Percentiles rank a stretch among this genome's conserved stretches.
phyloP scores from a whole-genome alignment of 441 rosid genomes.

The Syzygium malaccense region DNA sequence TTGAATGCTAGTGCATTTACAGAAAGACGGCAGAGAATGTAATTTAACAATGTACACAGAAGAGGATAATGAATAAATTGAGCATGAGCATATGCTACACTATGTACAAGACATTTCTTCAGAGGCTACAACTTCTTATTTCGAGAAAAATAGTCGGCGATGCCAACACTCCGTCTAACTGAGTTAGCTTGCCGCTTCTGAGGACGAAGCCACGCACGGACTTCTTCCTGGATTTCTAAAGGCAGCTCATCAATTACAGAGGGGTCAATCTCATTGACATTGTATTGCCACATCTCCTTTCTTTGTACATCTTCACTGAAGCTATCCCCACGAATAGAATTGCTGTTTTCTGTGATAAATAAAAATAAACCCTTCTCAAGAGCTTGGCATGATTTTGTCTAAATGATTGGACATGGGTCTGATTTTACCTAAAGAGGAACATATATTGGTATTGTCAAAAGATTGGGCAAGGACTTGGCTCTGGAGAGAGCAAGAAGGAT shows the following conservation, averaged over 20 bases:
- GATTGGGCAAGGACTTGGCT: constrained; percentile 15
- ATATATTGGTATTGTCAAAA: constrained; percentile 7
- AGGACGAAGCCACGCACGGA: constrained; percentile 46
- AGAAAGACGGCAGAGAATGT: background rate
- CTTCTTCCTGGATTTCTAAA: constrained; percentile 55
- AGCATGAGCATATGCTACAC: background rate
- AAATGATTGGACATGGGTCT: background rate
- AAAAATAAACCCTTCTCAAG: constrained; percentile 9
- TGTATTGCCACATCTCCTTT: constrained; percentile 45
- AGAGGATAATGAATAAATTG: background rate
- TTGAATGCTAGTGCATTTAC: background rate
- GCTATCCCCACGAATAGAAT: background rate
- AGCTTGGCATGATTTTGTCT: constrained; percentile 4
- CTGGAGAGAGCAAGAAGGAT: constrained; percentile 21
- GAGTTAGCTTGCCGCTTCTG: constrained; percentile 24
- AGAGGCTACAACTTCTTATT: constrained; percentile 13
- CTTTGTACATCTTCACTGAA: constrained; percentile 25
- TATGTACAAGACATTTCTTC: background rate
- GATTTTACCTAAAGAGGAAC: constrained; percentile 5
- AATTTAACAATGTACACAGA: background rate
- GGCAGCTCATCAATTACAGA: constrained; percentile 67
- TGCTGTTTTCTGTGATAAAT: background rate
- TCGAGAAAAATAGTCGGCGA: constrained; percentile 57
- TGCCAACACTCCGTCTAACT: constrained; percentile 45
- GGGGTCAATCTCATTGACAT: constrained; percentile 58